Evolutionary conservation across 257 asterid genomes (phyloP).

Genomic region (Anisodus tanguticus): DNA sequence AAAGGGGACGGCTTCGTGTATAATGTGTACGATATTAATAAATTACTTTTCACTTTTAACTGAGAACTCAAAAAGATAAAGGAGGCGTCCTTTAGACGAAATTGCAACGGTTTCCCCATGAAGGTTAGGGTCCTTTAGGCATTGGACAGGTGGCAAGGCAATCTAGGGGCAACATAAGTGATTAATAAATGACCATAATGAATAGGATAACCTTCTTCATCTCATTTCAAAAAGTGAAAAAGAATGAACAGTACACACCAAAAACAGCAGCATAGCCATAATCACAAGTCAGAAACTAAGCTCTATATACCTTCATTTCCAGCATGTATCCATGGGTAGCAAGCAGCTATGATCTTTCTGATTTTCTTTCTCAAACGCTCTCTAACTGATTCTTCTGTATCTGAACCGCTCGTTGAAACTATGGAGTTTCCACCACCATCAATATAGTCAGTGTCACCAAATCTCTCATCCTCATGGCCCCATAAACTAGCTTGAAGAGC

Average conservation of each 20-base stretch:
- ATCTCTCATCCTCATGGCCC: conserved; percentile 81
- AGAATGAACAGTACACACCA: conserved; percentile 21
- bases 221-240: conserved; percentile 16
- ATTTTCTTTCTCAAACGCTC: conserved; percentile 60
- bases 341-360: conserved; percentile 66
- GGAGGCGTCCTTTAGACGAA: background rate
- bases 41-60: background rate
- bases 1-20: background rate
- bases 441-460: conserved; percentile 51
- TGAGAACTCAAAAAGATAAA: background rate
- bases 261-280: background rate
- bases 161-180: background rate
- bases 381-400: conserved; percentile 57
- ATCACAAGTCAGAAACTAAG: conserved; percentile 7
- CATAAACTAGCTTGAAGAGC: conserved; percentile 94
- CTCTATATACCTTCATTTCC: conserved; percentile 80
- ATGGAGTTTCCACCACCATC: conserved; percentile 48
- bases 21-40: background rate
- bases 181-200: background rate
- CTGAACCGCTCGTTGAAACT: conserved; percentile 51
- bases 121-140: background rate
- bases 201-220: background rate
- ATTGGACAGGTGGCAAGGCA: background rate
- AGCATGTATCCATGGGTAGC: conserved; percentile 98
- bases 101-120: background rate